A percentile compares a stretch with the other conserved stretches of the same genome.
These are phyloP conservation scores for Noccaea bulbosa DNA, from an alignment of 345 rosid species.

Conservation along the genomic window DNA sequence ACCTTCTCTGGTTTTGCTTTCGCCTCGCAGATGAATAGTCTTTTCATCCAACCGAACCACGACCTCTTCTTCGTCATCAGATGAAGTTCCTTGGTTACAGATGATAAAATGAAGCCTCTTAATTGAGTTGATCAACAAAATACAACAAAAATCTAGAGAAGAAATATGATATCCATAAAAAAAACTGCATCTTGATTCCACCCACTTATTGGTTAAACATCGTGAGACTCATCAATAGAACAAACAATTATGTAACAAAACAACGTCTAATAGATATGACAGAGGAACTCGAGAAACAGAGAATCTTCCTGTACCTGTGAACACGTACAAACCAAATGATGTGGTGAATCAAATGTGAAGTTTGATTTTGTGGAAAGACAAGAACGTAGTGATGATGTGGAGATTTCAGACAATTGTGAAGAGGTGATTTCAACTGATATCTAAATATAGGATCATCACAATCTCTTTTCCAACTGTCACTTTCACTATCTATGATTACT, in stretches of 20 bases:
- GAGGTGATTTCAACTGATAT: conserved; percentile 28
- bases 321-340: conserved; percentile 28
- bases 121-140: conserved; percentile 20
- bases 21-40: conserved; percentile 56
- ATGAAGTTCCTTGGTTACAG: conserved; percentile 21
- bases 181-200: not conserved
- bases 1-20: conserved; percentile 66
- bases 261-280: conserved; percentile 10
- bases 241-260: conserved; percentile 24
- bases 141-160: conserved; percentile 7
- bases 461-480: conserved; percentile 43
- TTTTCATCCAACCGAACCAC: conserved; percentile 72
- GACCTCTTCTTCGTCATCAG: conserved; percentile 63
- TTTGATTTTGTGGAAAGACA: conserved; percentile 11
- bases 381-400: conserved; percentile 23
- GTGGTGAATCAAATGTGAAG: conserved; percentile 9
- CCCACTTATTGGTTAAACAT: not conserved
- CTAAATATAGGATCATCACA: conserved; percentile 41
- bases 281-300: not conserved
- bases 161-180: not conserved
- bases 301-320: conserved; percentile 30
- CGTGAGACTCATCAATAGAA: not conserved
- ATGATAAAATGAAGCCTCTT: conserved; percentile 3
- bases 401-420: conserved; percentile 40
- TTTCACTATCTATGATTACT: conserved; percentile 42